These are phyloP conservation scores for Rhododendron kiyosumense DNA, from an alignment of 148 eudicot species.

Conservation along the genomic window DNA sequence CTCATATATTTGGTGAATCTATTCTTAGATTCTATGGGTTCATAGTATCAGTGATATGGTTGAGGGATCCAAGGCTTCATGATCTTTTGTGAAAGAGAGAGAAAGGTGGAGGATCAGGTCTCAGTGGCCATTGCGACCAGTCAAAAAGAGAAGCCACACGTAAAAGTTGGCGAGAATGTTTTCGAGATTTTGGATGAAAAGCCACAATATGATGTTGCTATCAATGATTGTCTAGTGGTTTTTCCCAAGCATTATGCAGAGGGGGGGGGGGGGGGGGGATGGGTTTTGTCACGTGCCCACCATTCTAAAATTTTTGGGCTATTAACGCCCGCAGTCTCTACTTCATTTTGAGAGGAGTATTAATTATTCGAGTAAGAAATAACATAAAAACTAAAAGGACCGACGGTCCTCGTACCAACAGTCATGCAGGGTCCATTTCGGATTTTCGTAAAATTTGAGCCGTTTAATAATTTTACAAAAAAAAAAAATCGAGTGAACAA, in stretches of 20 bases:
- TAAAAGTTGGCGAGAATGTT: conserved; percentile 2
- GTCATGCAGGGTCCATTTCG: too few relatives aligned
- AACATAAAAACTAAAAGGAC: too few relatives aligned
- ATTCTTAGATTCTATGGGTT: neutral
- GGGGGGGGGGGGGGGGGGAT: too few relatives aligned
- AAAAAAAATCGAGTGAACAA: too few relatives aligned
- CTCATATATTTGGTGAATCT: neutral
- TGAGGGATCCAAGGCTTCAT: conserved; percentile 38
- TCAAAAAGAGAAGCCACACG: neutral
- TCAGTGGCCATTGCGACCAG: neutral
- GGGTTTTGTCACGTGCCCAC: neutral
- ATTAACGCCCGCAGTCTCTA: too few relatives aligned
- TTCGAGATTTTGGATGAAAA: neutral
- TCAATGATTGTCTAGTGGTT: neutral
- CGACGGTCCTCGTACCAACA: too few relatives aligned
- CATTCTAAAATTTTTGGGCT: neutral
- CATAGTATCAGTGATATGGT: conserved; percentile 6
- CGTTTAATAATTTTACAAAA: too few relatives aligned
- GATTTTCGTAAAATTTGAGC: too few relatives aligned
- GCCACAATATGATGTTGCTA: neutral
- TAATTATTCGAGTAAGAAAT: neutral
- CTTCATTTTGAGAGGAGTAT: neutral
- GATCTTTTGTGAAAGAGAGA: conserved; percentile 1
- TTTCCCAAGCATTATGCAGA: neutral
- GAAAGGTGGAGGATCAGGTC: neutral